Evolutionary conservation across 768 basidiomycete genomes (phyloP).

Genomic region (Mrakia hoshinonis): DNA sequence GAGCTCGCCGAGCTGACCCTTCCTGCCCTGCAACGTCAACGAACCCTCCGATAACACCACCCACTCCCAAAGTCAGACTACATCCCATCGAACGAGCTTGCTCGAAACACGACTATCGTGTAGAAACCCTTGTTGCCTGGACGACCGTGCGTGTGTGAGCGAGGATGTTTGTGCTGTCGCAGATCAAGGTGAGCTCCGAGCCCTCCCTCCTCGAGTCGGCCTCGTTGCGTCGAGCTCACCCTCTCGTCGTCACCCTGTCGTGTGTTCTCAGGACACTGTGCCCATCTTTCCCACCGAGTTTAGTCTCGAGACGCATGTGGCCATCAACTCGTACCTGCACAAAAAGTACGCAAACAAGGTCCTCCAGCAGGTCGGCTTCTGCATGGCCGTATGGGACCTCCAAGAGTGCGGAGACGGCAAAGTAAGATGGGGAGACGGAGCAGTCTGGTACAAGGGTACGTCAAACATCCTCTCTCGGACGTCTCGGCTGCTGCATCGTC

Average conservation of each 20-base stretch:
- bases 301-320: conserved; percentile 63
- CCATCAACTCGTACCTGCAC: conserved; percentile 49
- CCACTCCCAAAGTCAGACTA: too few relatives aligned
- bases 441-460: conserved; percentile 71
- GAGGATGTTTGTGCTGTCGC: conserved; percentile 40
- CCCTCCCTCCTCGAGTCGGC: not conserved
- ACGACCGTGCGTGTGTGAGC: too few relatives aligned
- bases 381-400: conserved; percentile 81
- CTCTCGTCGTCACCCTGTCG: not conserved
- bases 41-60: too few relatives aligned
- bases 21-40: too few relatives aligned
- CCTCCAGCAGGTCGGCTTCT: conserved; percentile 82
- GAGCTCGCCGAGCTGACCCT: too few relatives aligned
- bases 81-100: too few relatives aligned
- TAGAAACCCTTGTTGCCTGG: too few relatives aligned
- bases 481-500: not conserved
- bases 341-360: conserved; percentile 63
- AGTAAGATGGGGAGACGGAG: conserved; percentile 88
- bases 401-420: conserved; percentile 80
- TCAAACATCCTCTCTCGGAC: not conserved
- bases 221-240: not conserved
- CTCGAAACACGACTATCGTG: too few relatives aligned
- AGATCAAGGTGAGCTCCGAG: conserved; percentile 30
- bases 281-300: conserved; percentile 83
- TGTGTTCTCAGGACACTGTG: conserved; percentile 64